phyloP scores from a whole-genome alignment of 306 rosid genomes.

The Fagus crenata region DNA sequence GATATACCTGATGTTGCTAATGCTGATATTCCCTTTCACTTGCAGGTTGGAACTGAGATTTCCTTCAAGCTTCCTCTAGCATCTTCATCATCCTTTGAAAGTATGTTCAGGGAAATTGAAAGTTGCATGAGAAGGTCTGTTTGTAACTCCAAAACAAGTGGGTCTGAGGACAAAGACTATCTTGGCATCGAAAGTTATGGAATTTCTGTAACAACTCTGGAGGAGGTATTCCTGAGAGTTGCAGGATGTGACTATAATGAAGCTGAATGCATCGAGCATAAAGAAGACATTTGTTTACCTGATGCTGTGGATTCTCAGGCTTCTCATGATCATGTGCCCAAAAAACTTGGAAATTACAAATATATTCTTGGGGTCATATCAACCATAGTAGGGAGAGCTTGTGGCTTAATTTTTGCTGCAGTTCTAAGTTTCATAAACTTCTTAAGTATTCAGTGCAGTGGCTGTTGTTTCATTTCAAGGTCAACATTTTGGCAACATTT shows the following conservation, averaged over 20 bases:
- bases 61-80: conserved; percentile 95
- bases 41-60: conserved; percentile 97
- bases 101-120: conserved; percentile 96
- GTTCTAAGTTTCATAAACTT: conserved; percentile 58
- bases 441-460: conserved; percentile 54
- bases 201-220: conserved; percentile 94
- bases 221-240: conserved; percentile 95
- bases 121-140: conserved; percentile 62
- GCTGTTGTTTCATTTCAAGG: conserved; percentile 71
- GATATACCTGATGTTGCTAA: conserved; percentile 8
- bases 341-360: conserved; percentile 54
- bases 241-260: conserved; percentile 78
- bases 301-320: conserved; percentile 48
- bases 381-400: conserved; percentile 58
- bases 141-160: conserved; percentile 37
- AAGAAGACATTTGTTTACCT: conserved; percentile 32
- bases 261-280: conserved; percentile 53
- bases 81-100: conserved; percentile 78
- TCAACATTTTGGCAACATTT: conserved; percentile 86
- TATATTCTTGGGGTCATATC: conserved; percentile 54
- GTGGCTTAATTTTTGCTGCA: conserved; percentile 53
- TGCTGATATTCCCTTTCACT: conserved; percentile 32
- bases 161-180: conserved; percentile 43
- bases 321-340: conserved; percentile 43
- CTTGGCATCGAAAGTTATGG: conserved; percentile 93